Evolutionary conservation across 257 asterid genomes (phyloP).

Genomic region (Oldenlandia corymbosa): DNA sequence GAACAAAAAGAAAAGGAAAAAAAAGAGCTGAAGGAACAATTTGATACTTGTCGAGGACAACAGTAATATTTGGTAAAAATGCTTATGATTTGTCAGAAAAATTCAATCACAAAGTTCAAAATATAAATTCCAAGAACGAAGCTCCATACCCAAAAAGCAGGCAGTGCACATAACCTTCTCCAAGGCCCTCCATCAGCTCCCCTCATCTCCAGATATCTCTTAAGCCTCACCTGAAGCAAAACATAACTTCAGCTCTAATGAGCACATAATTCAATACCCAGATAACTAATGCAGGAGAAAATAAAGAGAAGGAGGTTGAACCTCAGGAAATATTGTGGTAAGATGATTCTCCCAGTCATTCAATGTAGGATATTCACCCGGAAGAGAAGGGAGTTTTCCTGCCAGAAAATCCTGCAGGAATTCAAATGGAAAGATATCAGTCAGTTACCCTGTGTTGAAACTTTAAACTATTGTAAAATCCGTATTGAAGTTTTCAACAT

Average conservation of each 20-base stretch:
- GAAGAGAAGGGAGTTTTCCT: constrained; percentile 88
- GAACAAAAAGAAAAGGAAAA: background rate
- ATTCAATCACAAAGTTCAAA: background rate
- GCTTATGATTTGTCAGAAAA: no score
- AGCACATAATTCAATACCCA: background rate
- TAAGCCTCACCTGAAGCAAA: constrained; percentile 79
- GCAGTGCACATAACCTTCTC: constrained; percentile 94
- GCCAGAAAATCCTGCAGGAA: constrained; percentile 80
- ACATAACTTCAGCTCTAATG: constrained; percentile 3
- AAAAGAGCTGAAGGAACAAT: background rate
- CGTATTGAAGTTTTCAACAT: constrained; percentile 18
- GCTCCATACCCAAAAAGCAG: constrained; percentile 86
- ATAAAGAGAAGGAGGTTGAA: constrained; percentile 14
- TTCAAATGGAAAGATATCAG: constrained; percentile 12
- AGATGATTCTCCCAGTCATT: constrained; percentile 99
- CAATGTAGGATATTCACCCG: constrained; percentile 81
- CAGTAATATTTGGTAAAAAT: no score
- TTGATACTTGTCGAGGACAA: no score
- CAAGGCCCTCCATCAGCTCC: constrained; percentile 99
- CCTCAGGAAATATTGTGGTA: constrained; percentile 98
- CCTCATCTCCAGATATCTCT: constrained; percentile 95
- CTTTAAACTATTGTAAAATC: background rate
- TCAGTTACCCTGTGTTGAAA: constrained; percentile 8
- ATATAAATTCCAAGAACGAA: background rate
- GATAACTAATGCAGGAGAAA: background rate